Conservation (phyloP, 352 stramenopile genomes). For the Globisporangium perplexum region DNA sequence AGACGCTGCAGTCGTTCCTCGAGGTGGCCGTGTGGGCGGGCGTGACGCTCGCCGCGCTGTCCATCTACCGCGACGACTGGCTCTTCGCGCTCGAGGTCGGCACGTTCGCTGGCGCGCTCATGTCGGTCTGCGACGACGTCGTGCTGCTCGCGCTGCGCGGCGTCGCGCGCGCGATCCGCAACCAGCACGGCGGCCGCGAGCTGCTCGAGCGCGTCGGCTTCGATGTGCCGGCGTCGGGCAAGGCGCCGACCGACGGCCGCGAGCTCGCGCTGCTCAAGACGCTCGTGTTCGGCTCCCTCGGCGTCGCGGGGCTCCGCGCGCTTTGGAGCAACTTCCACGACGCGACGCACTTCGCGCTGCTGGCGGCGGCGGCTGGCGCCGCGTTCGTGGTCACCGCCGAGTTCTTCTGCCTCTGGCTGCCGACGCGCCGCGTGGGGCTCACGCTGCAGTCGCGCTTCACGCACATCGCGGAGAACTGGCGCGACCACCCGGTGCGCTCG, state of each 20-base stretch:
- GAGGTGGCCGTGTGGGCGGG: slow-evolving; percentile 67
- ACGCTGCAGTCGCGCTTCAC: slow-evolving; percentile 77
- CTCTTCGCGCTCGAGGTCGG: slow-evolving; percentile 61
- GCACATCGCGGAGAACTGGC: slow-evolving; percentile 50
- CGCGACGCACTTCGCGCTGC: slow-evolving; percentile 62
- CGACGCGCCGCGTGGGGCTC: slow-evolving; percentile 57
- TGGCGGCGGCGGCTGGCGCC: slow-evolving; percentile 59
- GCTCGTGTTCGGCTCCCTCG: slow-evolving; percentile 70
- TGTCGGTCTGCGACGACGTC: slow-evolving; percentile 78
- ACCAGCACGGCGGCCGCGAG: slow-evolving; percentile 51
- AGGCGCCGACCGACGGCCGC: slow-evolving; percentile 55
- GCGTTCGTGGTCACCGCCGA: slow-evolving; percentile 70
- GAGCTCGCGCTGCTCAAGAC: slow-evolving; percentile 75
- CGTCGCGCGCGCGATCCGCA: slow-evolving; percentile 59
- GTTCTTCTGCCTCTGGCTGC: slow-evolving; percentile 77
- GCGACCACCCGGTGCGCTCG: slow-evolving; percentile 41
- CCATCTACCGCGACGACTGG: slow-evolving; percentile 42
- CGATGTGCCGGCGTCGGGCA: slow-evolving; percentile 66
- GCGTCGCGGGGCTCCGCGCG: slow-evolving; percentile 52
- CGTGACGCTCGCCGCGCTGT: slow-evolving; percentile 61
- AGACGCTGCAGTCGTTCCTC: slow-evolving; percentile 83
- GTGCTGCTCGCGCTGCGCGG: slow-evolving; percentile 62
- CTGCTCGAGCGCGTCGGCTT: slow-evolving; percentile 59
- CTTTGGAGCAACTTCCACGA: slow-evolving; percentile 67
- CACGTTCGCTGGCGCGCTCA: slow-evolving; percentile 69